Evolutionary conservation across 805 yeast genomes (phyloP), one percentile per base, ranked within the genome.

Genomic region (Wickerhamomyces canadensis): DNA sequence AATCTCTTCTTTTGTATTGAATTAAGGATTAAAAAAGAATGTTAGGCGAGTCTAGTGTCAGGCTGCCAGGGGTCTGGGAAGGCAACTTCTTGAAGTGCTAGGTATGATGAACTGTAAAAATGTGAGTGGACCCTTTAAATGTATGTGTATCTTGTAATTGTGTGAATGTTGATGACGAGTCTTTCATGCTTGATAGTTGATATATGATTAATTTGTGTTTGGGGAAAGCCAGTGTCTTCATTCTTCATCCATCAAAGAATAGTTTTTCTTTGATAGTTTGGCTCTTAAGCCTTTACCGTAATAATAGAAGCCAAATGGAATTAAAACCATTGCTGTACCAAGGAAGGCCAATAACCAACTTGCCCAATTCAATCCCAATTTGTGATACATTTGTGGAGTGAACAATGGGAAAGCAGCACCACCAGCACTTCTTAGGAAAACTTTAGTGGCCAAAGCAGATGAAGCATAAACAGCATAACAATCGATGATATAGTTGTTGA

Each of bases 371-470:
- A 84, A 63, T 5, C 91, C 91, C 52, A 84, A 61, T 37, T 67
- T 76, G 43, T 74, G 74, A 58, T 83, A 84, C 91, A 84, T 83
- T 61, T 82, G 91, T 27, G 78, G 76, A n/a, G 84, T 76, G 56
- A 84, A 83, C 48, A 84, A 65, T 42, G 91, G 89, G 72, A 84
- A 82, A 0, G 88, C 91, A 19, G 88, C 91, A 66, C 93, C 94
- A 52, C 88, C 89, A 16, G 87, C 83, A 49, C 82, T 72, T 68
- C 94, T 74, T 49, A 84, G 65, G 52, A 84, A 83, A 22, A 83
- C 91, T 56, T 84, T 84, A 5, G 91, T 82, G 13, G 91, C 91
- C 48, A 84, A 67, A 1, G 93, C 93, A 41, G 80, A 71, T 8
- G 93, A 87, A 5, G 91, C 89, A 54, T 72, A 81, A 53, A 81